Percentiles rank a stretch among this genome's conserved stretches.
These are phyloP conservation scores for Lasiosphaeris hirsuta DNA, from an alignment of 495 filamentous ascomycete species.

Conservation along the genomic window DNA sequence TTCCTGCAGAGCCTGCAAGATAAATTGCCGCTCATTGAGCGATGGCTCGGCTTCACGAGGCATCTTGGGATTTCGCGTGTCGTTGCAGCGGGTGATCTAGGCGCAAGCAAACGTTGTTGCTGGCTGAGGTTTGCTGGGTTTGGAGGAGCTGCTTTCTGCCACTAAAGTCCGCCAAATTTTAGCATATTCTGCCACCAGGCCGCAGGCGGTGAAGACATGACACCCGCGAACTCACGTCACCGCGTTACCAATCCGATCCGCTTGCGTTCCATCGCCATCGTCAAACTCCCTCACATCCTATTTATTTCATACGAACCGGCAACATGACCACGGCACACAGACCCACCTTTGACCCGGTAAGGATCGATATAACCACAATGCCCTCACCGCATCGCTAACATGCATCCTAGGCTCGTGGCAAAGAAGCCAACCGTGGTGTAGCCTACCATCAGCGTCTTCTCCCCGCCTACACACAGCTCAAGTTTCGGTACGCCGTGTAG, in stretches of 20 bases:
- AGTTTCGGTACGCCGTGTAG: conserved; percentile 60
- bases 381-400: conserved; percentile 18
- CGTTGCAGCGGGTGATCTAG: conserved; percentile 3
- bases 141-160: conserved; percentile 30
- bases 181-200: conserved; percentile 20
- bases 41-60: conserved; percentile 85
- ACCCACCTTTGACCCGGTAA: conserved; percentile 90
- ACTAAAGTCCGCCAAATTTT: conserved; percentile 27
- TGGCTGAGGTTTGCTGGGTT: conserved; percentile 12
- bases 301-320: not conserved
- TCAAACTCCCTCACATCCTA: not conserved
- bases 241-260: not conserved
- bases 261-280: conserved; percentile 5
- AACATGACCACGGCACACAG: conserved; percentile 78
- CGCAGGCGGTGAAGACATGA: conserved; percentile 15
- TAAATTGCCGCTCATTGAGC: conserved; percentile 72
- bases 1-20: conserved; percentile 70
- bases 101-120: conserved; percentile 12
- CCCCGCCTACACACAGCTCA: conserved; percentile 87
- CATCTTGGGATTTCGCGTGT: conserved; percentile 50
- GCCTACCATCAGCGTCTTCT: conserved; percentile 96
- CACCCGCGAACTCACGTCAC: not conserved
- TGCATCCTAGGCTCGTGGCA: conserved; percentile 72
- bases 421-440: conserved; percentile 88
- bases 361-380: conserved; percentile 13